Evolutionary conservation across 2,329 filamentous ascomycete genomes (phyloP).

Genomic region (Colletotrichum acutatum): DNA sequence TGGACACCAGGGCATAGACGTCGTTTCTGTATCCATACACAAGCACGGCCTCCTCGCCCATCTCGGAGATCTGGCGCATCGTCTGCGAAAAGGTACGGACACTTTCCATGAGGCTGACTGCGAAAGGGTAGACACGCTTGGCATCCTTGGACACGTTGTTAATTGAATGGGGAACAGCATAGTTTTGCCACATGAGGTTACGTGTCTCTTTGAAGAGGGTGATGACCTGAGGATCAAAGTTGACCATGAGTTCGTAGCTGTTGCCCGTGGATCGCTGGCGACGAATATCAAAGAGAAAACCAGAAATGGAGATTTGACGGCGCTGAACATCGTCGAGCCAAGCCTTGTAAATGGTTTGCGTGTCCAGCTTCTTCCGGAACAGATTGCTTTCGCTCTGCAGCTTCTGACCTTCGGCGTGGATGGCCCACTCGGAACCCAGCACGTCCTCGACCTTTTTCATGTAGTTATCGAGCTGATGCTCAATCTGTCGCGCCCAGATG

Average conservation of each 20-base stretch:
- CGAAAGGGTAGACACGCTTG: conserved; percentile 98
- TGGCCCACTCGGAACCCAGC: conserved; percentile 90
- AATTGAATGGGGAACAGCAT: conserved; percentile 91
- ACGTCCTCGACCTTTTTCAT: conserved; percentile 99
- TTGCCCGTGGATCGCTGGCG: conserved; percentile 93
- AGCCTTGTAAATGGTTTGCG: conserved; percentile 91
- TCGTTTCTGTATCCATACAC: conserved; percentile 93
- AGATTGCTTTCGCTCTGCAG: conserved; percentile 90
- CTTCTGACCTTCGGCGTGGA: conserved; percentile 95
- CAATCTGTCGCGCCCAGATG: conserved; percentile 97
- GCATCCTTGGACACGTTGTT: conserved; percentile 98
- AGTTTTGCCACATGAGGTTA: conserved; percentile 95
- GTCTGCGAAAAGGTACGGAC: conserved; percentile 95
- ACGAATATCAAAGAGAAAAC: conserved; percentile 89
- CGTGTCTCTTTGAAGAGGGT: conserved; percentile 98
- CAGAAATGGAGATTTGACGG: conserved; percentile 90
- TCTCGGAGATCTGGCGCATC: conserved; percentile 81
- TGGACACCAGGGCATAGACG: conserved; percentile 83
- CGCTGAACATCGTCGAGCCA: conserved; percentile 93
- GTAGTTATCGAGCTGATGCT: conserved; percentile 93
- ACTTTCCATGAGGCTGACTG: conserved; percentile 98
- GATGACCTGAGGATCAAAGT: conserved; percentile 97
- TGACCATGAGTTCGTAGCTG: conserved; percentile 87
- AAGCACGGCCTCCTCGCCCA: conserved; percentile 88
- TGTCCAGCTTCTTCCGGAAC: conserved; percentile 97